Evolutionary conservation across 2,329 filamentous ascomycete species (phyloP), one percentile per base, ranked within the genome.

Genomic region (Aaosphaeria pasadenensis): DNA sequence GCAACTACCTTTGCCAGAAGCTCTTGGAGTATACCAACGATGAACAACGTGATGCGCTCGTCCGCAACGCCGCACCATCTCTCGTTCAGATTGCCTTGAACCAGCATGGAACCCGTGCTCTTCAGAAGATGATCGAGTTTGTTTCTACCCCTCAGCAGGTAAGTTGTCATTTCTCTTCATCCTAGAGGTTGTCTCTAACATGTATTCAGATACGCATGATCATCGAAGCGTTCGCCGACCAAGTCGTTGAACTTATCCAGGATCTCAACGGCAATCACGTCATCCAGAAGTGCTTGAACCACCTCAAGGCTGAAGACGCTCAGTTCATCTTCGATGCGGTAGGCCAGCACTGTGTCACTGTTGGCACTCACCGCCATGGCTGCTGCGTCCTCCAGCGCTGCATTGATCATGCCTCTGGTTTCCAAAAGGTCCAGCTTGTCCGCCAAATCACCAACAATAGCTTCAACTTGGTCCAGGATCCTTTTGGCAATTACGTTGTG

Each of bases 91-190:
- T 99, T 64, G 94, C 94, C 29, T 77, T 97, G 51, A 97, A 99
- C 73, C 92, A 96, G 75, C 94, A 99, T 69, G 94, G 94, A 58
- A 99, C 94, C 50, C 86, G 94, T 46, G 94, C 94, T 54, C 76
- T 99, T 50, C 94, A 99, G 76, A 99, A 97, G 81, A 99, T 99
- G 94, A 99, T 99, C 57, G 94, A 99, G 73, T 95, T 89, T 69
- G 89, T 99, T 63, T 88, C 86, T 45, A 95, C 89, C 29, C 80
- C 85, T 3, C 85, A 88, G 63, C 94, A 99, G 71, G 74, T 66
- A 13, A 48, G 57, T 71, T 13, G 13, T 43, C 30, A 13, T 30
- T 11, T 7, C 7, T 33, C n/a, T 42, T 39, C 36, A 36, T 33
- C 6, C 31, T 33, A n/a, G 11, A 6, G 11, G 9, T 32, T 11